Base-by-base conservation (phyloP, 805 yeast species). In the Lipomyces kockii region DNA sequence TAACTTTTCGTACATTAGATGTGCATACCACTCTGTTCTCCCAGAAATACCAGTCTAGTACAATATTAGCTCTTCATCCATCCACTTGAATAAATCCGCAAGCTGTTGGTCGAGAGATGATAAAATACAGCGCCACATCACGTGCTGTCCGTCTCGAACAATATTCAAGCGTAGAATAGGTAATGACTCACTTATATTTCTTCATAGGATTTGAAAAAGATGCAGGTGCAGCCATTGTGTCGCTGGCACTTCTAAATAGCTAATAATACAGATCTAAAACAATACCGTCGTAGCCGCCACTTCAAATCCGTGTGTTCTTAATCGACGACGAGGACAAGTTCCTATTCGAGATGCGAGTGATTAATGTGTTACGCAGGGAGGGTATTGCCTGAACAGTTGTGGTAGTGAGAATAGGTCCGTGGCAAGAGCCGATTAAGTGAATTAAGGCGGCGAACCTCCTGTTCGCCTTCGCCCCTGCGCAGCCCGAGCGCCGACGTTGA, bases 21-120 rank as follows among this genome's bases (percentile, higher is more conserved):
- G 49, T 51, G 78, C 85, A 62, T 81, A 83, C 89, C 90, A 76
- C 95, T 91, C 78, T 92, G 97, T 78, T 94, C 99, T n/a, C 99
- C 99, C 49, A 94, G 83, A 78, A 94, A 95, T 46, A 94, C 98
- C 65, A 94, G 91, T 80, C 95, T 94, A 78, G 20, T 43, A 43
- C 20, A 37, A 17, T 43, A n/a, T 43, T 17, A 43, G 49, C 49
- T 7, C 8, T 43, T 17, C 7, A 5, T 43, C 49, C 12, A 6
- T 17, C 49, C 8, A 17, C 49, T 29, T 27, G 29, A 27, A 37
- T 37, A 14, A 43, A 2, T 7, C 1, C 20, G 49, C 20, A 43
- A 1, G 49, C 17, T 37, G 39, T 11, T 8, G 12, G 12, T 37
- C 14, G 4, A 43, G 49, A 8, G 49, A 43, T 4, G 49, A 43